Base-by-base conservation (phyloP, 257 asterid genomes). In the Solanum dulcamara region DNA sequence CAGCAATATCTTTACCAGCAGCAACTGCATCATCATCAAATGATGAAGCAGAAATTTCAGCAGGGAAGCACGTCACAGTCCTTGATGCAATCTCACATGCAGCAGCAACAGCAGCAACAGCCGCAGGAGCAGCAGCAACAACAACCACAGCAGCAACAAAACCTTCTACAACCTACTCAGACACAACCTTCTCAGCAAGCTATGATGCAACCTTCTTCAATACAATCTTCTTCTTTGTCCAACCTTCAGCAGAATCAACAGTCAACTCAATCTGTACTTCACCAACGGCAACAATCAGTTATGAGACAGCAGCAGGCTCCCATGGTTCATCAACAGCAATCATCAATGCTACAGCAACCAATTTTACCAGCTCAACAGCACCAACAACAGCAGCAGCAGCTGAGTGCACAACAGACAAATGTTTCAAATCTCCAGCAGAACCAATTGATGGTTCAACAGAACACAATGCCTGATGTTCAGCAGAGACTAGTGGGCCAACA, bases 401-500 rank as follows among this genome's bases (percentile, higher is more conserved):
- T 92, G 81, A 90, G 90, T 82, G 92, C 91, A 57, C 96, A 93
- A 88, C 97, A 92, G 91, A 91, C 94, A 50, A 92, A 85, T 90
- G 86, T 90, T 84, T 85, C 92, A 60, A 91, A 87, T 92, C 91
- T 95, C 89, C 97, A 93, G 87, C 97, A 93, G 88, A 94, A 90
- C 86, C 97, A 93, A 91, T 87, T 93, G 89, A 90, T 92, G 85
- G 91, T 93, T 84, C 99, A 96, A 84, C 96, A 91, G 83, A 93
- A 91, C 83, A 81, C 85, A 81, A 91, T 93, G 84, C 90, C 93
- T 74, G 99, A 96, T 87, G 83, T 92, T 84, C 98, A 90, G 42
- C 98, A 93, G 87, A 92, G 98, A 92, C 87, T 97, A 90, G 90
- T 93, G 62, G 88, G 90, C 53, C 98, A 97, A 92, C 98, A 92